Evolutionary conservation across 805 yeast species (phyloP).

Genomic region (Lipomyces oligophaga): DNA sequence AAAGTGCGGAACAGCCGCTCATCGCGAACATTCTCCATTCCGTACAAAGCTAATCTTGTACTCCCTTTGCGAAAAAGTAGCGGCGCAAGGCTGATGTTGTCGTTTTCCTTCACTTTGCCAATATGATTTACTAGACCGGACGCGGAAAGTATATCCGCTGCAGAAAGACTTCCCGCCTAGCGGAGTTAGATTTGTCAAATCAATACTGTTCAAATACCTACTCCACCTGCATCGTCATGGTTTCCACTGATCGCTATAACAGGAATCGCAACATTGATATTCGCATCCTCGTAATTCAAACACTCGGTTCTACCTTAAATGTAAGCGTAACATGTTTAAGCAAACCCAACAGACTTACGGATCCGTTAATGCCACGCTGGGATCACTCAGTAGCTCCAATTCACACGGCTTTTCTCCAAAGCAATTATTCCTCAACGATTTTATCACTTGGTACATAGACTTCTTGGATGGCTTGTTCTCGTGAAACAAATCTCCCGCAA

Average conservation of each 20-base stretch:
- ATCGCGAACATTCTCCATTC: conserved; percentile 83
- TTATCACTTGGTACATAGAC: conserved; percentile 77
- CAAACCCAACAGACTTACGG: conserved; percentile 23
- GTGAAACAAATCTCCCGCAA: conserved; percentile 92
- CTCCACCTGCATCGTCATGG: conserved; percentile 95
- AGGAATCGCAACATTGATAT: conserved; percentile 82
- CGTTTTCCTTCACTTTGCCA: conserved; percentile 75
- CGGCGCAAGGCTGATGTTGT: conserved; percentile 70
- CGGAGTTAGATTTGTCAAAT: background rate
- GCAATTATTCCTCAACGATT: conserved; percentile 64
- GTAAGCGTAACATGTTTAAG: background rate
- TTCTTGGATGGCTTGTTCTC: conserved; percentile 83
- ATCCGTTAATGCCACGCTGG: conserved; percentile 56
- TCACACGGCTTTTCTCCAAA: conserved; percentile 87
- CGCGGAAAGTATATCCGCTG: conserved; percentile 78
- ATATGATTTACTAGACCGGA: conserved; percentile 85
- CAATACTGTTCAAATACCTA: conserved; percentile 39
- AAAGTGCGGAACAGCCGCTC: conserved; percentile 81
- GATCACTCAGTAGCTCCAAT: conserved; percentile 77
- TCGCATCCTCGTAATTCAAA: conserved; percentile 87
- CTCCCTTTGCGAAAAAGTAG: conserved; percentile 75
- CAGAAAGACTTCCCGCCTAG: conserved; percentile 53
- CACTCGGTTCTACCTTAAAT: conserved; percentile 46
- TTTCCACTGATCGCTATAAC: conserved; percentile 91
- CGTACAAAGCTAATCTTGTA: conserved; percentile 81